phyloP scores from a whole-genome alignment of 1,284 basidiomycete species.

The Ceratobasidium sp. region DNA sequence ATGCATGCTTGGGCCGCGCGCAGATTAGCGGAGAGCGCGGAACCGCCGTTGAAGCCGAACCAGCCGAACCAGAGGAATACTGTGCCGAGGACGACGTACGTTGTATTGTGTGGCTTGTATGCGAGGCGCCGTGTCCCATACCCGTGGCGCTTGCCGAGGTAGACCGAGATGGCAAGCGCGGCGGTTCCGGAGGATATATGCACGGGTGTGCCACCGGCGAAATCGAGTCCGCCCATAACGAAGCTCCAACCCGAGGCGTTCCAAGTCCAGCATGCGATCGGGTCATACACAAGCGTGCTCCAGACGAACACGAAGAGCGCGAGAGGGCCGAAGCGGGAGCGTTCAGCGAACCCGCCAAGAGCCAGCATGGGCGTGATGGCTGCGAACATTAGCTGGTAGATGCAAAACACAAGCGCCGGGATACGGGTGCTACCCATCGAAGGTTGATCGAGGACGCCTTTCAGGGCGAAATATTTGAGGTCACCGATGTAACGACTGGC shows the following conservation, averaged over 20 bases:
- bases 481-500: constrained; percentile 50
- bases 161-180: constrained; percentile 91
- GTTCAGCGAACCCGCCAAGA: constrained; percentile 93
- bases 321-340: constrained; percentile 87
- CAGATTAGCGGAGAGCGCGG: constrained; percentile 86
- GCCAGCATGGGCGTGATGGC: constrained; percentile 67
- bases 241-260: constrained; percentile 89
- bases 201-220: constrained; percentile 96
- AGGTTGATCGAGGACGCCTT: constrained; percentile 81
- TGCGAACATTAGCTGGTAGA: constrained; percentile 94
- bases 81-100: constrained; percentile 92
- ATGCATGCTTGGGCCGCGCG: constrained; percentile 92
- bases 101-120: constrained; percentile 88
- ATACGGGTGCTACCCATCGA: constrained; percentile 80
- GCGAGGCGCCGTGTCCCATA: constrained; percentile 90
- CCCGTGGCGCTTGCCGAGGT: constrained; percentile 70
- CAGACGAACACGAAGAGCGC: constrained; percentile 93
- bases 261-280: constrained; percentile 97
- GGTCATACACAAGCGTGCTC: constrained; percentile 94
- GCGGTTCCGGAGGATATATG: constrained; percentile 95
- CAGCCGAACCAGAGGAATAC: constrained; percentile 72
- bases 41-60: constrained; percentile 90
- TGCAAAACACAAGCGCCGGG: constrained; percentile 87
- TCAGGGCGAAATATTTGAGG: constrained; percentile 82
- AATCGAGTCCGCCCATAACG: constrained; percentile 86